A percentile compares a stretch with the other conserved stretches of the same genome.
Evolutionary conservation across 805 yeast genomes (phyloP).

Genomic region (Saccharomycopsis fermentans): DNA sequence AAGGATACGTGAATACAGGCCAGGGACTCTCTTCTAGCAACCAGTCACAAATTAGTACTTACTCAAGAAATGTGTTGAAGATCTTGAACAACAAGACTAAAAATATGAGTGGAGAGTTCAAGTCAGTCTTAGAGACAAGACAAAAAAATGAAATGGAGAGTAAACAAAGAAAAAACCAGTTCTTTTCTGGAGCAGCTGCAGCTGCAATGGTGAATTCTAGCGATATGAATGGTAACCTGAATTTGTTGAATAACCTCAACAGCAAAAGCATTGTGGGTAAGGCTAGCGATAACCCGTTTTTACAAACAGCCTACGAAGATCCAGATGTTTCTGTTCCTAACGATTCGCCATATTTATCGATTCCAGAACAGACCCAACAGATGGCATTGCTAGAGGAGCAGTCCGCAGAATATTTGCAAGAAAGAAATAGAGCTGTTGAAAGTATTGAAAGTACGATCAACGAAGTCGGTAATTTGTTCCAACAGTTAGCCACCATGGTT

Average conservation of each 20-base stretch:
- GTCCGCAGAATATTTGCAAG: constrained; percentile 59
- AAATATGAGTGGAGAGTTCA: constrained; percentile 86
- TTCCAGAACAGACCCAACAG: constrained; percentile 83
- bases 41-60: constrained; percentile 53
- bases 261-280: constrained; percentile 18
- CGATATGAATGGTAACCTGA: constrained; percentile 15
- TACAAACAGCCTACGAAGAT: constrained; percentile 19
- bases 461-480: constrained; percentile 90
- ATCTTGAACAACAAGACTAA: constrained; percentile 82
- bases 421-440: constrained; percentile 83
- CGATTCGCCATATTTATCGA: constrained; percentile 42
- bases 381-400: constrained; percentile 79
- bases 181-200: constrained; percentile 39
- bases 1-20: constrained; percentile 37
- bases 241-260: constrained; percentile 1
- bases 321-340: constrained; percentile 27
- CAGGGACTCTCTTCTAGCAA: constrained; percentile 24
- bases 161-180: constrained; percentile 74
- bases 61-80: constrained; percentile 79
- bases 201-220: constrained; percentile 4
- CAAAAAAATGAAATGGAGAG: constrained; percentile 75
- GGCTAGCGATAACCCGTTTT: constrained; percentile 28
- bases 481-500: constrained; percentile 94
- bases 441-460: constrained; percentile 95
- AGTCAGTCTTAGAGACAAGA: constrained; percentile 78